A percentile compares a stretch with the other conserved stretches of the same genome.
Conservation (phyloP, 176 grass and related monocot genomes). For the Eragrostis nindensis region DNA sequence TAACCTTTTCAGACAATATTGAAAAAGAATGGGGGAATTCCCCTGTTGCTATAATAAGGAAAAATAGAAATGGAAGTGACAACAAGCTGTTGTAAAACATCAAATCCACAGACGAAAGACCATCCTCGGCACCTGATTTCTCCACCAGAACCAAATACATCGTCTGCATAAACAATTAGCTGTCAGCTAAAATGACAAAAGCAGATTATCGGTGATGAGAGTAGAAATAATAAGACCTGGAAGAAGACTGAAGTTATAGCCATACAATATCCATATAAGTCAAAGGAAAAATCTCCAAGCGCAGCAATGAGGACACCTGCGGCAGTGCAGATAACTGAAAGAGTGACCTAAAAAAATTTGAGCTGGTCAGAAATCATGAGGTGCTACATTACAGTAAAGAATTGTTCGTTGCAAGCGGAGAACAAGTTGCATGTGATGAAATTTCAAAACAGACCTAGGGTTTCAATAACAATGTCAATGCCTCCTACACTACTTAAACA, state of each 20-base stretch:
- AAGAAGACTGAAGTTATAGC: constrained; percentile 96
- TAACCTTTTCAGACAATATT: constrained; percentile 81
- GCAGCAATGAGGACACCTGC: constrained; percentile 88
- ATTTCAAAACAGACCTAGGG: neutral
- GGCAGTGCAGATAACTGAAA: constrained; percentile 87
- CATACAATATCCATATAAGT: constrained; percentile 92
- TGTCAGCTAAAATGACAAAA: constrained; percentile 38
- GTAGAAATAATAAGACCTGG: constrained; percentile 66
- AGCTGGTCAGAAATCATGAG: constrained; percentile 29
- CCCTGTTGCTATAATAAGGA: constrained; percentile 91
- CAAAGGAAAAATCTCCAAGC: constrained; percentile 98
- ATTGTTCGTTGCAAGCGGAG: neutral
- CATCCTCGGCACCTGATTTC: constrained; percentile 93
- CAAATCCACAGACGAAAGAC: constrained; percentile 91
- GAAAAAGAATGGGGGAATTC: constrained; percentile 88
- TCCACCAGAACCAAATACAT: constrained; percentile 98
- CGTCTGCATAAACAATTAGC: constrained; percentile 64
- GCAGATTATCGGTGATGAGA: neutral
- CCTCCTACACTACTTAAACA: neutral
- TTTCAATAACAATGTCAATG: neutral
- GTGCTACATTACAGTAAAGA: neutral
- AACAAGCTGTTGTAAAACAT: constrained; percentile 94
- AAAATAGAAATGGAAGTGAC: constrained; percentile 92
- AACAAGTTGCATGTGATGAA: neutral
- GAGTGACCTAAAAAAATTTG: constrained; percentile 69